A percentile compares a stretch with the other conserved stretches of the same genome.
Conservation (phyloP, 495 filamentous ascomycete species). For the Pyrenopolyporus hunteri region DNA sequence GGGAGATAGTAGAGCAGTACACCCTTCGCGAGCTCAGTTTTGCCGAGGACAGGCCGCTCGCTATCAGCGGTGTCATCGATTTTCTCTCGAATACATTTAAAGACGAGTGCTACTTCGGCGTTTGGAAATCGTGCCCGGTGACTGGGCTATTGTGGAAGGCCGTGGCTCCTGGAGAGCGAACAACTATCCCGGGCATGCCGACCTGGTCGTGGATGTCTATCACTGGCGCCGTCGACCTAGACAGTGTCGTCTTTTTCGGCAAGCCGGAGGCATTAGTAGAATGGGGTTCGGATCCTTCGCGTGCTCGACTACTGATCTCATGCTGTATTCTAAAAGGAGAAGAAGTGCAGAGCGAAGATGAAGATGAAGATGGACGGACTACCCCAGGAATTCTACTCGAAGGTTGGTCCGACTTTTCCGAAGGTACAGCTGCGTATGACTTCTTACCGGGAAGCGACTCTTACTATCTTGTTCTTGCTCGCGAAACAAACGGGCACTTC, state of each 20-base stretch:
- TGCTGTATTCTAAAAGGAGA: conserved; percentile 9
- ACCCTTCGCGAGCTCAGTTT: conserved; percentile 22
- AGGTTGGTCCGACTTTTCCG: conserved; percentile 20
- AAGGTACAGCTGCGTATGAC: conserved; percentile 1
- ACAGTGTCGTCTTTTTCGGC: conserved; percentile 22
- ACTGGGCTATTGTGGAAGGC: conserved; percentile 19
- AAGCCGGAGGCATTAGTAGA: conserved; percentile 10
- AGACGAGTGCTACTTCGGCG: conserved; percentile 18
- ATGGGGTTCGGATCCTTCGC: conserved; percentile 12
- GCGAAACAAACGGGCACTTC: conserved; percentile 13
- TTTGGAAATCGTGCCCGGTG: conserved; percentile 18
- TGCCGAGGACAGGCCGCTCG: conserved; percentile 15
- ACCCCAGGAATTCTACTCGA: conserved; percentile 4
- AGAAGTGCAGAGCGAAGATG: not conserved
- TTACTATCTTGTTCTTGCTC: conserved; percentile 12
- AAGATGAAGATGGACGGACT: too few species aligned
- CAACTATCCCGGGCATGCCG: conserved; percentile 5
- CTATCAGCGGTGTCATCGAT: conserved; percentile 17
- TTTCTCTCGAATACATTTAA: conserved; percentile 15
- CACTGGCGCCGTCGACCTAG: conserved; percentile 15
- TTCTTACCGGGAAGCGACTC: not conserved
- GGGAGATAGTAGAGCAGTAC: conserved; percentile 24
- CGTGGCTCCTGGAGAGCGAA: not conserved
- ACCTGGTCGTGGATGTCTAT: conserved; percentile 32
- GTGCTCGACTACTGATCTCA: not conserved